Percentiles rank a stretch among this genome's conserved stretches.
Conservation (phyloP, 257 asterid genomes). For the Scutellaria barbata region DNA sequence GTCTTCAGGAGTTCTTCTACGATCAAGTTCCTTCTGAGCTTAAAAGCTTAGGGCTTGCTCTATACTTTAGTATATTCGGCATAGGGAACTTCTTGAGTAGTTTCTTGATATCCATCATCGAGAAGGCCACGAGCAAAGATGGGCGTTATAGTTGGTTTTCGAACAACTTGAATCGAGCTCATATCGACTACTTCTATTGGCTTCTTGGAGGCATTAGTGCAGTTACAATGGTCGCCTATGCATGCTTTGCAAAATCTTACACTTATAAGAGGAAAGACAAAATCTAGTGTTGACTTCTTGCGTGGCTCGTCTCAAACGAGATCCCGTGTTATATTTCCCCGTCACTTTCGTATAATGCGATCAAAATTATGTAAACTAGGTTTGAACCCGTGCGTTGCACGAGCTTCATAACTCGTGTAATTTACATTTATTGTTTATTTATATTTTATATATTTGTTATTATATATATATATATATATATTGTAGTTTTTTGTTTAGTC, state of each 20-base stretch:
- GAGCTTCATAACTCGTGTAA: too few relatives aligned
- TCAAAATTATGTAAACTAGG: too few relatives aligned
- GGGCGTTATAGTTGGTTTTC: slow-evolving; percentile 54
- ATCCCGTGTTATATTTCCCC: too few relatives aligned
- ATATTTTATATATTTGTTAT: too few relatives aligned
- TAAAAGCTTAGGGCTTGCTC: slow-evolving; percentile 57
- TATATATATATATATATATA: too few relatives aligned
- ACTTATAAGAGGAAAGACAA: slow-evolving; percentile 29
- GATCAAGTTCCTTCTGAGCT: slow-evolving; percentile 57
- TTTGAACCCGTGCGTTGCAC: too few relatives aligned
- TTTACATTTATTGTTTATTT: too few relatives aligned
- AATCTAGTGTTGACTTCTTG: background rate
- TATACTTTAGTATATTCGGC: slow-evolving; percentile 52
- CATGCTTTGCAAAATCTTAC: slow-evolving; percentile 40
- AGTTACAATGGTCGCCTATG: slow-evolving; percentile 35
- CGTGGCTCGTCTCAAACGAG: too few relatives aligned
- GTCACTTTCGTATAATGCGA: too few relatives aligned
- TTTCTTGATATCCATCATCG: slow-evolving; percentile 44
- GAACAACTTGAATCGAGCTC: slow-evolving; percentile 54
- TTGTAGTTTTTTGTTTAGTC: too few relatives aligned
- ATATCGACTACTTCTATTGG: slow-evolving; percentile 68
- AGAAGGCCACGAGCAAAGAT: slow-evolving; percentile 38
- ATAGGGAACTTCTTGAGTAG: slow-evolving; percentile 54
- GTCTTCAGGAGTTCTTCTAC: slow-evolving; percentile 67
- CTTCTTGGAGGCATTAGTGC: slow-evolving; percentile 40